A percentile compares a stretch with the other conserved stretches of the same genome.
These are phyloP conservation scores for Aspergillus sp. DNA, from an alignment of 2,329 filamentous ascomycete species.

Conservation along the genomic window DNA sequence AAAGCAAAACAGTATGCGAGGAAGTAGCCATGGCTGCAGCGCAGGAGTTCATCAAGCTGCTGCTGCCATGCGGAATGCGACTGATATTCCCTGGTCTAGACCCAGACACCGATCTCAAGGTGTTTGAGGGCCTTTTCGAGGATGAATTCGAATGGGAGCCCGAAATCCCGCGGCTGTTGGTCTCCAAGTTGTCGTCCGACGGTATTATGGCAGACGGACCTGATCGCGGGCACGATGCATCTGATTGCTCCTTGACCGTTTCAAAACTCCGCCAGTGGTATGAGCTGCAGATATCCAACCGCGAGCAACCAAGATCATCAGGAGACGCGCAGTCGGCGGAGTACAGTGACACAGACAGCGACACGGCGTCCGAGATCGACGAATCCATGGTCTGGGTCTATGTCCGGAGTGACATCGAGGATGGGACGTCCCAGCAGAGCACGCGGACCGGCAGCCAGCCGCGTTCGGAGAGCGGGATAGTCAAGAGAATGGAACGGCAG, in stretches of 20 bases:
- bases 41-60: conserved; percentile 9
- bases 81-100: conserved; percentile 1
- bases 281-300: conserved; percentile 3
- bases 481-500: conserved; percentile 1
- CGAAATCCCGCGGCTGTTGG: background rate
- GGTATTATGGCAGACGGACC: background rate
- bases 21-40: conserved; percentile 11
- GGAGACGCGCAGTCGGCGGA: conserved; percentile 2
- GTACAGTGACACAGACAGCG: conserved; percentile 1
- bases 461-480: background rate
- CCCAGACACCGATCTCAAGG: conserved; percentile 4
- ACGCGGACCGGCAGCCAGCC: background rate
- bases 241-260: conserved; percentile 2
- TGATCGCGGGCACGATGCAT: conserved; percentile 3
- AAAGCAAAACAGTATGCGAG: conserved; percentile 9
- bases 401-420: conserved; percentile 1
- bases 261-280: conserved; percentile 5
- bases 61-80: conserved; percentile 2
- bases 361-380: conserved; percentile 2
- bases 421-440: background rate
- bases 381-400: conserved; percentile 3
- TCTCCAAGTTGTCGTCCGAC: background rate
- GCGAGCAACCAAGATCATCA: background rate
- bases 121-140: background rate
- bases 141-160: background rate